These are phyloP conservation scores for Sistotremastrum suecicum DNA, from an alignment of 768 basidiomycete species.

Conservation along the genomic window DNA sequence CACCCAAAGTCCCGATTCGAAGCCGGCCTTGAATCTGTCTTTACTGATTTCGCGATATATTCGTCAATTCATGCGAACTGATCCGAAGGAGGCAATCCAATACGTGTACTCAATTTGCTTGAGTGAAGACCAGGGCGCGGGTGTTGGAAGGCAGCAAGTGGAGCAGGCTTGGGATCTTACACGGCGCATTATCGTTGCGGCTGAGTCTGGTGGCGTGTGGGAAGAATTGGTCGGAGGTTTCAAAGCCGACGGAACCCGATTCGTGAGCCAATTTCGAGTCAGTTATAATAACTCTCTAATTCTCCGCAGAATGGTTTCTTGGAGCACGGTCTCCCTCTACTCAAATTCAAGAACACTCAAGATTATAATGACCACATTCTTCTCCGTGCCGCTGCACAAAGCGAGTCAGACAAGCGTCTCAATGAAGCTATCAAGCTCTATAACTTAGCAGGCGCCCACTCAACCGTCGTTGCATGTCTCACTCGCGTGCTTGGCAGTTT, in stretches of 20 bases:
- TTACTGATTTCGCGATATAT: constrained; percentile 89
- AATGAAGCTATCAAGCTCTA: constrained; percentile 91
- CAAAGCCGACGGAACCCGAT: constrained; percentile 76
- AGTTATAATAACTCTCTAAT: not conserved
- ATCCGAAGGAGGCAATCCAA: constrained; percentile 86
- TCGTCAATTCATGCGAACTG: constrained; percentile 82
- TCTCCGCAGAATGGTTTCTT: constrained; percentile 65
- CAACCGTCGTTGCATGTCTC: constrained; percentile 76
- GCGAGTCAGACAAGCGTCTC: constrained; percentile 71
- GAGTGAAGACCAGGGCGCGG: constrained; percentile 52
- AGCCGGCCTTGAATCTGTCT: constrained; percentile 66
- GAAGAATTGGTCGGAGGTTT: constrained; percentile 92
- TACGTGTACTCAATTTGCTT: constrained; percentile 85
- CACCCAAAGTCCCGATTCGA: constrained; percentile 48
- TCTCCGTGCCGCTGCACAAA: constrained; percentile 64
- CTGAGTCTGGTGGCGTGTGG: constrained; percentile 72
- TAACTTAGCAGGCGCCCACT: constrained; percentile 85
- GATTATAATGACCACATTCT: constrained; percentile 78
- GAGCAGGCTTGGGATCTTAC: constrained; percentile 71
- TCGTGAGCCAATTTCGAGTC: constrained; percentile 35
- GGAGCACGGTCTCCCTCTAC: constrained; percentile 65
- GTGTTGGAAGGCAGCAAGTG: constrained; percentile 73
- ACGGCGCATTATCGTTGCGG: constrained; percentile 62
- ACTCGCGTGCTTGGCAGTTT: constrained; percentile 80
- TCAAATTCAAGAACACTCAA: constrained; percentile 50